Evolutionary conservation across 1,284 basidiomycete species (phyloP).

Genomic region (Cutaneotrichosporon mucoides): DNA sequence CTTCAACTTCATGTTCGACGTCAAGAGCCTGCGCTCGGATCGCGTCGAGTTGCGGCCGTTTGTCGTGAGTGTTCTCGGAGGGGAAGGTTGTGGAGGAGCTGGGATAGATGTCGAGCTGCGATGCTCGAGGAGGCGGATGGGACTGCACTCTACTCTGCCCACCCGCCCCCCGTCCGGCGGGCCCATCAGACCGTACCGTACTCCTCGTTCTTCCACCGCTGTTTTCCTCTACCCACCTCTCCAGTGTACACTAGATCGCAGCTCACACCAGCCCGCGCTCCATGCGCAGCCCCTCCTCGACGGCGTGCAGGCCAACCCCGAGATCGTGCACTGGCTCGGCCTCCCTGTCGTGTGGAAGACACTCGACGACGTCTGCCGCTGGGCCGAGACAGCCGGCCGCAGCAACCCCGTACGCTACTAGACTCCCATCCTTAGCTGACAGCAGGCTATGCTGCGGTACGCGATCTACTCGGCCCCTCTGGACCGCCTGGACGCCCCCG

Average conservation of each 20-base stretch:
- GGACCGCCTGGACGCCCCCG: conserved; percentile 16
- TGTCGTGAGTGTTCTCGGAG: conserved; percentile 5
- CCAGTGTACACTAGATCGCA: too few relatives aligned
- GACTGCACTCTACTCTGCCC: too few relatives aligned
- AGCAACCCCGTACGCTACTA: conserved; percentile 22
- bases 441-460: conserved; percentile 16
- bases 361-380: conserved; percentile 32
- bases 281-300: conserved; percentile 35
- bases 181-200: too few relatives aligned
- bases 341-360: conserved; percentile 10
- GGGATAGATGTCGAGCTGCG: neutral
- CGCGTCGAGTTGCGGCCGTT: conserved; percentile 20
- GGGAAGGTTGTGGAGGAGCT: neutral
- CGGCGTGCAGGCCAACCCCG: conserved; percentile 22
- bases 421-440: neutral
- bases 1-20: conserved; percentile 41
- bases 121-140: neutral
- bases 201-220: too few relatives aligned
- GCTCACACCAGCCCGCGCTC: conserved; percentile 12
- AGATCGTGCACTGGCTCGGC: conserved; percentile 27
- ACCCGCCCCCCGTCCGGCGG: too few relatives aligned
- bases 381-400: conserved; percentile 27
- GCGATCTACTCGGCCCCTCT: conserved; percentile 38
- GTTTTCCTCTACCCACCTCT: too few relatives aligned
- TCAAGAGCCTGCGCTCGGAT: conserved; percentile 31